Evolutionary conservation across 1,284 basidiomycete species (phyloP), one percentile per base, ranked within the genome.

Genomic region (Afroboletus lepidellus): DNA sequence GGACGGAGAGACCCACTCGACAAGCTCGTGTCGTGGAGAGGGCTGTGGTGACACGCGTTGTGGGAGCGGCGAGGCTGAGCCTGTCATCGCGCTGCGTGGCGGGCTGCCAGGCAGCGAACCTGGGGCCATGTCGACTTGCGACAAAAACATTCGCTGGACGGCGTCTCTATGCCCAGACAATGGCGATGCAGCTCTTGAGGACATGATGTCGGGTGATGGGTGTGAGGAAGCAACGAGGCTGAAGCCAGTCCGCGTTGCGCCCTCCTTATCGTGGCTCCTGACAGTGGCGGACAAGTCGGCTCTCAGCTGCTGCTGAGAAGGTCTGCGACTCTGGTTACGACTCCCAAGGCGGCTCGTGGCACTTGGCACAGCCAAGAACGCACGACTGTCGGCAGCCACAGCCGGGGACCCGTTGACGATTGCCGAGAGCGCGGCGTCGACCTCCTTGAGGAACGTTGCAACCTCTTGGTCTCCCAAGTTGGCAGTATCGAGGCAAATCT

Each of bases 211-310:
- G 54, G 65, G 32, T 36, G 63, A 51, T 9, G 37, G 29, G 48
- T 66, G 63, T 21, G 65, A 56, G 53, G 63, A 61, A 30, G 64
- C 63, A 67, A 69, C 61, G 63, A 67, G 65, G 65, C 66, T 65
- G 45, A 67, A 67, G 13, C 63, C 63, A 41, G 63, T 52, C 25
- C 66, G 63, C 7, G 63, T 48, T 25, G 66, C 46, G 45, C 47
- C 42, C 32, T 66, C 66, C 47, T 57, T 69, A 39, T 65, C 66
- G 54, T 62, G 61, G 51, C 54, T 56, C 33, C 65, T 55, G 21
- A 68, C 20, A 16, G 63, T 65, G 43, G 66, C 66, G 2, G 65
- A 66, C 34, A 69, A 53, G 38, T 65, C 64, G 45, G 66, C 65
- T 32, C 64, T 67, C 37, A 65, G 41, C 0, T 65, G 64, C 30